phyloP scores from a whole-genome alignment of 2,329 filamentous ascomycete genomes.

The Verticillium longisporum region DNA sequence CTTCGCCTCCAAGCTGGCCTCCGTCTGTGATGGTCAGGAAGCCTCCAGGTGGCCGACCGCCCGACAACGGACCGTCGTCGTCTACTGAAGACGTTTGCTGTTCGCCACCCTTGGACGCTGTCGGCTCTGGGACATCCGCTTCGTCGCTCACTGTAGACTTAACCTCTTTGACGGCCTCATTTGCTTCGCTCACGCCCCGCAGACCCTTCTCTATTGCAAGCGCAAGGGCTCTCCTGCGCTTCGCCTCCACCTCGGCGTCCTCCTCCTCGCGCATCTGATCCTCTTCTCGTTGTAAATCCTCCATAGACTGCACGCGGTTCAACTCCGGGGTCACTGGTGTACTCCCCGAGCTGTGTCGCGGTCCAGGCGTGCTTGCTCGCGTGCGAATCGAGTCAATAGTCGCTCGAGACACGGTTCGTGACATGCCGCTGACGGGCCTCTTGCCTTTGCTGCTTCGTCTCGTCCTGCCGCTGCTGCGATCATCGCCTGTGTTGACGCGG shows the following conservation, averaged over 20 bases:
- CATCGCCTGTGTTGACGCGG: constrained; percentile 55
- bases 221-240: constrained; percentile 43
- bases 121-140: constrained; percentile 11
- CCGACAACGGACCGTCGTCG: not conserved
- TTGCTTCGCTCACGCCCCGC: constrained; percentile 16
- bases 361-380: constrained; percentile 15
- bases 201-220: constrained; percentile 45
- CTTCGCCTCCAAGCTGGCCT: constrained; percentile 9
- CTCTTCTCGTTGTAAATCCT: constrained; percentile 48
- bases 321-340: constrained; percentile 26
- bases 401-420: constrained; percentile 52
- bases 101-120: not conserved
- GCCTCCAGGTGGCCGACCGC: not conserved
- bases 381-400: constrained; percentile 42
- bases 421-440: constrained; percentile 33
- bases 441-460: constrained; percentile 56
- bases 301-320: constrained; percentile 36
- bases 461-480: constrained; percentile 53
- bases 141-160: constrained; percentile 21
- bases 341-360: constrained; percentile 14
- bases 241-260: constrained; percentile 44
- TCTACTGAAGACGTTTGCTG: constrained; percentile 1
- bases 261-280: constrained; percentile 43
- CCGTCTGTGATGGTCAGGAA: not conserved
- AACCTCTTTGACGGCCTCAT: constrained; percentile 25